Evolutionary conservation across 768 basidiomycete genomes (phyloP).

Genomic region (Tylopilus subfusipes): DNA sequence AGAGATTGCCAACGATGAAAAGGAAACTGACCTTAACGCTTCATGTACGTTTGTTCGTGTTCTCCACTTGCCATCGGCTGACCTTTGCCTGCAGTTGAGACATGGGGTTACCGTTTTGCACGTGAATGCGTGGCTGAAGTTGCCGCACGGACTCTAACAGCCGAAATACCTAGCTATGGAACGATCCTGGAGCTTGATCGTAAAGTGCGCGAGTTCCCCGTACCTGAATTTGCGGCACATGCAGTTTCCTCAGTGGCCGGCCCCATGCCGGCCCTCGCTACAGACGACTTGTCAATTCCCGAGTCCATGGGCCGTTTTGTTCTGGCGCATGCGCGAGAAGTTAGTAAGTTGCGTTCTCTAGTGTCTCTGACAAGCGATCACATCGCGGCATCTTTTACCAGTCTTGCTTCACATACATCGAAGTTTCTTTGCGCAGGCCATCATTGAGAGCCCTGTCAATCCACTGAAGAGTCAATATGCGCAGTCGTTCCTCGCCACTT

Average conservation of each 20-base stretch:
- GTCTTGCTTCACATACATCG: conserved; percentile 64
- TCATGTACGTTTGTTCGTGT: conserved; percentile 26
- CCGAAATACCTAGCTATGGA: conserved; percentile 59
- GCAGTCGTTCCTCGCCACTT: conserved; percentile 61
- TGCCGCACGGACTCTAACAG: conserved; percentile 54
- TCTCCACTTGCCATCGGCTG: background rate
- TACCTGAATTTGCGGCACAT: conserved; percentile 46
- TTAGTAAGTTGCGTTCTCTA: conserved; percentile 28
- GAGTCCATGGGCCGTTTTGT: conserved; percentile 40
- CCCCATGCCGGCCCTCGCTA: conserved; percentile 10
- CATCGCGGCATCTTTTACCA: conserved; percentile 19
- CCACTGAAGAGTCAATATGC: conserved; percentile 64
- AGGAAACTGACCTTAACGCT: conserved; percentile 20
- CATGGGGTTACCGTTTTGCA: conserved; percentile 64
- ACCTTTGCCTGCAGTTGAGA: conserved; percentile 40
- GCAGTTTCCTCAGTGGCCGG: conserved; percentile 34
- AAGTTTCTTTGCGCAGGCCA: conserved; percentile 68
- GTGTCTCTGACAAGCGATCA: background rate
- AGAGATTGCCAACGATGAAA: conserved; percentile 5
- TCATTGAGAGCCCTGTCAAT: conserved; percentile 63
- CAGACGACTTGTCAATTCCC: conserved; percentile 15
- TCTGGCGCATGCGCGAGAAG: conserved; percentile 35
- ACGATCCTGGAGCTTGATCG: conserved; percentile 66
- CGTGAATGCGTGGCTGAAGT: conserved; percentile 65
- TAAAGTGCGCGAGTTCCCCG: conserved; percentile 62